Percentiles rank a stretch among this genome's conserved stretches.
Evolutionary conservation across 345 rosid genomes (phyloP).

Genomic region (Acer negundo): DNA sequence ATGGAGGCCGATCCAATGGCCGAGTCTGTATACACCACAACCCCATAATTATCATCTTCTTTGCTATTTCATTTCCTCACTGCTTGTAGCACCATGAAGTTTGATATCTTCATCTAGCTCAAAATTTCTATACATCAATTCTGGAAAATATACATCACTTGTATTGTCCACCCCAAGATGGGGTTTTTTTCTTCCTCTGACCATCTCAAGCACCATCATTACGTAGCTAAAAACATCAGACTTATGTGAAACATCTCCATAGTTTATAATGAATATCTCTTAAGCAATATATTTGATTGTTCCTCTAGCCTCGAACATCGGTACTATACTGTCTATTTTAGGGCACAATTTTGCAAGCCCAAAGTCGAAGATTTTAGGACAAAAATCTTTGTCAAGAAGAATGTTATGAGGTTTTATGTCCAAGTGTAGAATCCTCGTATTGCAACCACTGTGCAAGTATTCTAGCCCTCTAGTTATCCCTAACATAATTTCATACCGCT

Average conservation of each 20-base stretch:
- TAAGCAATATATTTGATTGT: slow-evolving; percentile 43
- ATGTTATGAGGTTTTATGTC: no score
- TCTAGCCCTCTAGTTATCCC: slow-evolving; percentile 45
- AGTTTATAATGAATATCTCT: slow-evolving; percentile 33
- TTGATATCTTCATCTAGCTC: not conserved
- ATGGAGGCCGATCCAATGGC: slow-evolving; percentile 9
- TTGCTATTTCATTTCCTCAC: slow-evolving; percentile 8
- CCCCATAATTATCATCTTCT: slow-evolving; percentile 1
- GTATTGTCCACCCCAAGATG: not conserved
- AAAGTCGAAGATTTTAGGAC: slow-evolving; percentile 48
- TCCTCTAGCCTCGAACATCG: slow-evolving; percentile 27
- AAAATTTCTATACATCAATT: slow-evolving; percentile 1
- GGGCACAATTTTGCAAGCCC: slow-evolving; percentile 46
- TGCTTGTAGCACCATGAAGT: not conserved
- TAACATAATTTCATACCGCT: slow-evolving; percentile 18
- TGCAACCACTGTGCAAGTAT: slow-evolving; percentile 49
- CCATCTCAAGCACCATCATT: slow-evolving; percentile 35
- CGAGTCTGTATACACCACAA: slow-evolving; percentile 1
- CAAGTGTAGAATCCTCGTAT: slow-evolving; percentile 39
- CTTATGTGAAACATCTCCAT: slow-evolving; percentile 40
- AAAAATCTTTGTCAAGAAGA: slow-evolving; percentile 38
- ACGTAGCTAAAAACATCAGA: slow-evolving; percentile 42
- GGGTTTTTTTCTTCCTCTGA: not conserved
- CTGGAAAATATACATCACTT: slow-evolving; percentile 13
- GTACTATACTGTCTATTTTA: slow-evolving; percentile 32